A percentile compares a stretch with the other conserved stretches of the same genome.
phyloP scores from a whole-genome alignment of 2,329 filamentous ascomycete species.

The Fusarium burgessii region DNA sequence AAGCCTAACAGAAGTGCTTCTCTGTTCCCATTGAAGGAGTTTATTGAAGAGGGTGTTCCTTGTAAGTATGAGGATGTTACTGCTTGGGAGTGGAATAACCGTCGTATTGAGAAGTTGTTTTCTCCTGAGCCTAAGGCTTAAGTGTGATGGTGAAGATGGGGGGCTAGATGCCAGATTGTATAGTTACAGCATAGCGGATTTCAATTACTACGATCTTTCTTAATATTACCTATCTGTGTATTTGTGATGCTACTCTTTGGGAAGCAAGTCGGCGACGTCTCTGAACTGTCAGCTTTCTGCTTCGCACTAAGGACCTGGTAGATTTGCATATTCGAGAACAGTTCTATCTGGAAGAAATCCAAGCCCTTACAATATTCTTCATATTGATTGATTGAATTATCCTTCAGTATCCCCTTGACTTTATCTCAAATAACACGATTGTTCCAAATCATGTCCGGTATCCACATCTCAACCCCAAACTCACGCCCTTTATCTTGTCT shows the following conservation, averaged over 20 bases:
- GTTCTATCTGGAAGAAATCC: too few relatives aligned
- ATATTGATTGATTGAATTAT: neutral
- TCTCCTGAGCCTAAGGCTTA: constrained; percentile 5
- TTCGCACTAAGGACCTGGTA: too few relatives aligned
- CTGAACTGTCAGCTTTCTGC: too few relatives aligned
- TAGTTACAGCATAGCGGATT: constrained; percentile 14
- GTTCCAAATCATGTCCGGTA: neutral
- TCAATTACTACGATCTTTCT: neutral
- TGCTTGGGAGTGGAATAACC: constrained; percentile 51
- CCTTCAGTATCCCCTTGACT: neutral
- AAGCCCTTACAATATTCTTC: too few relatives aligned
- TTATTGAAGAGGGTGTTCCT: constrained; percentile 43
- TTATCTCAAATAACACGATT: neutral
- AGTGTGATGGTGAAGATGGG: too few relatives aligned
- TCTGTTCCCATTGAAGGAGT: constrained; percentile 48
- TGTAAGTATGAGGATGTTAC: constrained; percentile 50
- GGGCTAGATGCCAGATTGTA: neutral
- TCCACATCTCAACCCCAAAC: neutral
- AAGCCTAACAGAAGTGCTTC: constrained; percentile 50
- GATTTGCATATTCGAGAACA: too few relatives aligned
- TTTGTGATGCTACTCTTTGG: neutral
- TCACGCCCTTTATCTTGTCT: constrained; percentile 25
- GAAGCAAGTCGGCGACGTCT: neutral
- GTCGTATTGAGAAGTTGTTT: constrained; percentile 45
- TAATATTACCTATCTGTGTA: fast-evolving